A percentile compares a stretch with the other conserved stretches of the same genome.
These are phyloP conservation scores for Collariella sp. DNA, from an alignment of 495 filamentous ascomycete genomes.

Conservation along the genomic window DNA sequence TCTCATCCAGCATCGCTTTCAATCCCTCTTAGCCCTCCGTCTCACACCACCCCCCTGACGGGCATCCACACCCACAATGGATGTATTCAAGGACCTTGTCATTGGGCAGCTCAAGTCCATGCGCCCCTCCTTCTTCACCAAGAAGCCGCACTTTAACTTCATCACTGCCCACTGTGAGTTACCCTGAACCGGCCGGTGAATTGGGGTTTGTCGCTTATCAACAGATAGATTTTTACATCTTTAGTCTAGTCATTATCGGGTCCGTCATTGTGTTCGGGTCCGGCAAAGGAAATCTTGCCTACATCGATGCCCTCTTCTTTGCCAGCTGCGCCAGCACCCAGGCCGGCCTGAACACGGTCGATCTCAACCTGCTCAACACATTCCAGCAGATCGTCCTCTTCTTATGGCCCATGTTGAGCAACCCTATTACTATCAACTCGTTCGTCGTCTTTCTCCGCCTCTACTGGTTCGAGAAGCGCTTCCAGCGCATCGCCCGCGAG, in stretches of 20 bases:
- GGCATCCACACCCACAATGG: conserved; percentile 13
- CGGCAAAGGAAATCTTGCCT: conserved; percentile 48
- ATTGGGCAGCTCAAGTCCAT: conserved; percentile 37
- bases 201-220: conserved; percentile 4
- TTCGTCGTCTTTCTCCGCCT: conserved; percentile 83
- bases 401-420: conserved; percentile 61
- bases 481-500: conserved; percentile 54
- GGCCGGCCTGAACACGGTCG: conserved; percentile 81
- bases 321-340: conserved; percentile 74
- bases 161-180: conserved; percentile 72
- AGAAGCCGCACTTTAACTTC: conserved; percentile 66
- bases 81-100: conserved; percentile 13
- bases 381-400: conserved; percentile 76
- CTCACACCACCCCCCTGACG: not conserved
- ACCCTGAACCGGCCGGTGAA: not conserved
- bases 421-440: conserved; percentile 83
- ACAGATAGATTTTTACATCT: conserved; percentile 64
- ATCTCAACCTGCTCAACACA: conserved; percentile 63
- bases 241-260: conserved; percentile 55
- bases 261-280: conserved; percentile 67
- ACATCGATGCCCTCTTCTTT: conserved; percentile 88
- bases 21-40: not conserved
- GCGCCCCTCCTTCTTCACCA: conserved; percentile 43
- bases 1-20: not conserved
- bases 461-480: conserved; percentile 96